Conservation (phyloP, 257 asterid species). For the Scutellaria baicalensis region DNA sequence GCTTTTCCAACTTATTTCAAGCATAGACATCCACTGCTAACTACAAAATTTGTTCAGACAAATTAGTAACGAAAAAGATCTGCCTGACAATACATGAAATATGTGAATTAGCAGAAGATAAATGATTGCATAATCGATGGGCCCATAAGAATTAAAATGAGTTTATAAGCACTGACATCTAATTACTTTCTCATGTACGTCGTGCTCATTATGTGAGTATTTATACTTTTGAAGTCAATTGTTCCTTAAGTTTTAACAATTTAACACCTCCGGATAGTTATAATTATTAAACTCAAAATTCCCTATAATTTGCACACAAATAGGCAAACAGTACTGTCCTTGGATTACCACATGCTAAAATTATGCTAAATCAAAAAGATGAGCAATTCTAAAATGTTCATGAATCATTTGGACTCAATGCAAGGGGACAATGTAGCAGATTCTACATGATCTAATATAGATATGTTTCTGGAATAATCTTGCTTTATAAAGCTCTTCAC, state of each 20-base stretch:
- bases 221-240: background rate
- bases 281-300: background rate
- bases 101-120: background rate
- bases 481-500: background rate
- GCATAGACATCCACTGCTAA: background rate
- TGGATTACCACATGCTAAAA: background rate
- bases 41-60: background rate
- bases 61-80: background rate
- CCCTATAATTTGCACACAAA: background rate
- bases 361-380: background rate
- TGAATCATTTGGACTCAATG: background rate
- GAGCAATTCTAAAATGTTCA: background rate
- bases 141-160: background rate
- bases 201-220: background rate
- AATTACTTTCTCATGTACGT: background rate
- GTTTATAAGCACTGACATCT: background rate
- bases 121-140: background rate
- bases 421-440: background rate
- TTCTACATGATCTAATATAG: background rate
- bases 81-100: background rate
- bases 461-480: background rate
- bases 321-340: background rate
- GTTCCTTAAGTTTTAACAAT: background rate
- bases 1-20: background rate
- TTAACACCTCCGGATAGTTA: background rate